A percentile compares a stretch with the other conserved stretches of the same genome.
Conservation (phyloP, 2,329 filamentous ascomycete genomes). For the Nigrospora oryzae region DNA sequence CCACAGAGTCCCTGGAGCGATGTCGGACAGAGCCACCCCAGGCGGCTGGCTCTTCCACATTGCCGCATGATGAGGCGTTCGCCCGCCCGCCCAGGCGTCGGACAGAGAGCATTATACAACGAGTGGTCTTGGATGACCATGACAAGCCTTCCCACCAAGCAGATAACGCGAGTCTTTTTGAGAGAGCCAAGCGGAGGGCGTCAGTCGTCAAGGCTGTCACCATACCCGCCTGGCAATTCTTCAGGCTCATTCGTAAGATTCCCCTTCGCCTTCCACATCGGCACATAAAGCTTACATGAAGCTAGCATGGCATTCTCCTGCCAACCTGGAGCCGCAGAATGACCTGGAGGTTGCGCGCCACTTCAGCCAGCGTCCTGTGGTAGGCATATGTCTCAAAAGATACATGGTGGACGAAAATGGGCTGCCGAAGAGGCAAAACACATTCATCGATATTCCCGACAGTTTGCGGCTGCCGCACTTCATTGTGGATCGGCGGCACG, state of each 20-base stretch:
- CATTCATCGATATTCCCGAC: conserved; percentile 82
- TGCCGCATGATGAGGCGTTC: no score
- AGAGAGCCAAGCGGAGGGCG: conserved; percentile 34
- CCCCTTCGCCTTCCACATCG: conserved; percentile 3
- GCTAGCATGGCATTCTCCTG: conserved; percentile 73
- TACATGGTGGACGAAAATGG: conserved; percentile 70
- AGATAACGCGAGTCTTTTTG: conserved; percentile 31
- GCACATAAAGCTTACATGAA: conserved; percentile 21
- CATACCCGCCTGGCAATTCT: conserved; percentile 97
- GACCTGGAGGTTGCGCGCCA: conserved; percentile 83
- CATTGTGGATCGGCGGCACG: conserved; percentile 68
- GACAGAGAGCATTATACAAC: conserved; percentile 53
- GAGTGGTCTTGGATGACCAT: conserved; percentile 45
- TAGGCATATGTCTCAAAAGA: conserved; percentile 88
- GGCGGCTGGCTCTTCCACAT: no score
- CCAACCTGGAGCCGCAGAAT: conserved; percentile 42
- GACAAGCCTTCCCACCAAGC: conserved; percentile 30
- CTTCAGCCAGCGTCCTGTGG: conserved; percentile 75
- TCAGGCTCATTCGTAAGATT: conserved; percentile 78
- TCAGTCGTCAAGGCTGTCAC: conserved; percentile 71
- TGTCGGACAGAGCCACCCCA: conserved; percentile 22
- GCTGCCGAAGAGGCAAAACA: conserved; percentile 63
- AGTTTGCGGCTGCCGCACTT: conserved; percentile 80
- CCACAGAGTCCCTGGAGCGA: conserved; percentile 18
- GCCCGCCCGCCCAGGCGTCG: conserved; percentile 22